Conservation (phyloP, 345 rosid genomes). For the Lepidium didymum region DNA sequence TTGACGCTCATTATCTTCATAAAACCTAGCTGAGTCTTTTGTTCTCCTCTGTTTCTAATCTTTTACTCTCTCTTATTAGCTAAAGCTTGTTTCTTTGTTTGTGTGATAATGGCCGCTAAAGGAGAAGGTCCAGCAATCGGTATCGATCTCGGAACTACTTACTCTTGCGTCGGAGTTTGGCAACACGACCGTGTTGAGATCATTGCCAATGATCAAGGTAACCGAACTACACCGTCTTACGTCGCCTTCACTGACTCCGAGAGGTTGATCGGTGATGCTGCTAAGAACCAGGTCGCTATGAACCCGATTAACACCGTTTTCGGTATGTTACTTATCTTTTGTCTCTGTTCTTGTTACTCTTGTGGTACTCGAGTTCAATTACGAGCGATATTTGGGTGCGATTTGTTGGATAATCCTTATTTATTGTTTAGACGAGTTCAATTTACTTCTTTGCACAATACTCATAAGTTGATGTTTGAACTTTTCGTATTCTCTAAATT, state of each 20-base stretch:
- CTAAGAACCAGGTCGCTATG: constrained; percentile 44
- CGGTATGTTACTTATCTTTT: constrained; percentile 24
- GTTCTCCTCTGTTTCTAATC: neutral
- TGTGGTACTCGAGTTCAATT: neutral
- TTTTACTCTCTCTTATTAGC: neutral
- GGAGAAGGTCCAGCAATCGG: constrained; percentile 31
- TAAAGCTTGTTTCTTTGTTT: neutral
- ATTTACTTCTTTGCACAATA: too few relatives aligned
- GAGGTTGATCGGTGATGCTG: constrained; percentile 37
- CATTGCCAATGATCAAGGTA: constrained; percentile 34
- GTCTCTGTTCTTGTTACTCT: neutral
- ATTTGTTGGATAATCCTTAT: too few relatives aligned
- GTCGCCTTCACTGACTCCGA: constrained; percentile 38
- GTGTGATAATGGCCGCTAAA: constrained; percentile 1
- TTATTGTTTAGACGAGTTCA: too few relatives aligned
- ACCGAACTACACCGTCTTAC: constrained; percentile 29
- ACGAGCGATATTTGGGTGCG: neutral
- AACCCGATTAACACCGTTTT: constrained; percentile 40
- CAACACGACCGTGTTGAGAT: constrained; percentile 33
- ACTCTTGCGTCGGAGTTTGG: constrained; percentile 37
- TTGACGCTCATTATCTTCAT: neutral
- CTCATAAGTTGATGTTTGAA: too few relatives aligned
- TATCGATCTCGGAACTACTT: constrained; percentile 32
- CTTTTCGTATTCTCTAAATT: too few relatives aligned
- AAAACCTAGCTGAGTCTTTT: neutral